phyloP scores from a whole-genome alignment of 1,284 basidiomycete genomes.

The Fomitopsis pinicola region DNA sequence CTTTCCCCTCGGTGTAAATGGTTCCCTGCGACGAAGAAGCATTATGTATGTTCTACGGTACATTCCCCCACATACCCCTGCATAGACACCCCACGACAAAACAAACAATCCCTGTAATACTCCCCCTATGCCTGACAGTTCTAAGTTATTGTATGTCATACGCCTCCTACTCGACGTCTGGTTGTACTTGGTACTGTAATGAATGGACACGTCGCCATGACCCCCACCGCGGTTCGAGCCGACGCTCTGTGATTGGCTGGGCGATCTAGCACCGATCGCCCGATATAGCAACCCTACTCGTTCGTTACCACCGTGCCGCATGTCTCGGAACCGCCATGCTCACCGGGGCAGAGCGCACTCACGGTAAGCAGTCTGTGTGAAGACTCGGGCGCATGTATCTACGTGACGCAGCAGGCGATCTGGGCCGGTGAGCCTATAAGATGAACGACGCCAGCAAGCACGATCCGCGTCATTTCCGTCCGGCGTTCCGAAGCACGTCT shows the following conservation, averaged over 20 bases:
- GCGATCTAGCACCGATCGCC: not conserved
- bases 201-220: constrained; percentile 1
- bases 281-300: not conserved
- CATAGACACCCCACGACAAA: not conserved
- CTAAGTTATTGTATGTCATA: not conserved
- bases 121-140: not conserved
- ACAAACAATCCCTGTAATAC: not conserved
- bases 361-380: not conserved
- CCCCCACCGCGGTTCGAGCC: not conserved
- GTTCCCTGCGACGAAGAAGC: not conserved
- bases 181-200: not conserved
- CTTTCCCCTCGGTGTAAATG: not conserved
- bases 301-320: not conserved
- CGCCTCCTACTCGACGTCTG: not conserved
- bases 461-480: not conserved
- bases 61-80: not conserved
- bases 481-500: not conserved
- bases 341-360: not conserved
- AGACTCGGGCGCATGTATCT: not conserved
- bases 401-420: not conserved
- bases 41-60: not conserved
- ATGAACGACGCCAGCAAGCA: not conserved
- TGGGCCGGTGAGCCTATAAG: not conserved
- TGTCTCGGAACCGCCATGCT: not conserved
- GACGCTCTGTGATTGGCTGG: not conserved